These are phyloP conservation scores for Rhododendron simsii DNA, from an alignment of 148 eudicot species.

Conservation along the genomic window DNA sequence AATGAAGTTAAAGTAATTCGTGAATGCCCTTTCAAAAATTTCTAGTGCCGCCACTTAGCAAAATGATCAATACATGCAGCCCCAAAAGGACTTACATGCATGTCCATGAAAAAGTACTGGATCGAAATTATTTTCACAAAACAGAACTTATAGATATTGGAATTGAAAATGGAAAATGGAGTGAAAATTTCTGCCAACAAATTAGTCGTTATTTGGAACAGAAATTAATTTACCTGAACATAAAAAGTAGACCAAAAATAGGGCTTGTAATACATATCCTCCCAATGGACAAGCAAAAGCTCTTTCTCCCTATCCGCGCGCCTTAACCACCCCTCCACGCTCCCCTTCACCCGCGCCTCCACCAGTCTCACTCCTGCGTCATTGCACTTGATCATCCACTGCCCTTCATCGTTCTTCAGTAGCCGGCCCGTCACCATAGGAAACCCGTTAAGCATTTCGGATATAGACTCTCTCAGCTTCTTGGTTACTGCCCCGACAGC, in stretches of 20 bases:
- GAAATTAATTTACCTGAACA: constrained; percentile 30
- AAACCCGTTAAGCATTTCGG: constrained; percentile 36
- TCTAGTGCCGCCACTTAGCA: too few species aligned
- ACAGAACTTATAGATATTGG: too few species aligned
- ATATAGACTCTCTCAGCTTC: constrained; percentile 31
- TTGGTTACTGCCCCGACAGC: constrained; percentile 20
- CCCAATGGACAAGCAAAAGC: constrained; percentile 57
- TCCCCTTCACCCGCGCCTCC: constrained; percentile 56
- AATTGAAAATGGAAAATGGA: too few species aligned
- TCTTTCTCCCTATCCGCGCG: constrained; percentile 49
- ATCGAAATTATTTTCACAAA: too few species aligned
- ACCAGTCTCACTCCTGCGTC: constrained; percentile 65
- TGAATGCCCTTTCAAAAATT: too few species aligned
- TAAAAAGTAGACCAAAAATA: constrained; percentile 62
- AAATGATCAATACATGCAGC: too few species aligned
- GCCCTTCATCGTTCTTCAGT: constrained; percentile 28
- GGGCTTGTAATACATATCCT: constrained; percentile 48
- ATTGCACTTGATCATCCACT: constrained; percentile 66
- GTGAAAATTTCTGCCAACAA: too few species aligned
- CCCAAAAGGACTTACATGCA: too few species aligned
- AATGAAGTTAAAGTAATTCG: too few species aligned
- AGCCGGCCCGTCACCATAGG: constrained; percentile 48
- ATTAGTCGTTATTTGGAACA: too few species aligned
- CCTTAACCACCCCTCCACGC: constrained; percentile 53
- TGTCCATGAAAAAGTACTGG: too few species aligned